These are phyloP conservation scores for Hyphopichia khmerensis DNA, from an alignment of 1,139 yeast genomes.

Conservation along the genomic window DNA sequence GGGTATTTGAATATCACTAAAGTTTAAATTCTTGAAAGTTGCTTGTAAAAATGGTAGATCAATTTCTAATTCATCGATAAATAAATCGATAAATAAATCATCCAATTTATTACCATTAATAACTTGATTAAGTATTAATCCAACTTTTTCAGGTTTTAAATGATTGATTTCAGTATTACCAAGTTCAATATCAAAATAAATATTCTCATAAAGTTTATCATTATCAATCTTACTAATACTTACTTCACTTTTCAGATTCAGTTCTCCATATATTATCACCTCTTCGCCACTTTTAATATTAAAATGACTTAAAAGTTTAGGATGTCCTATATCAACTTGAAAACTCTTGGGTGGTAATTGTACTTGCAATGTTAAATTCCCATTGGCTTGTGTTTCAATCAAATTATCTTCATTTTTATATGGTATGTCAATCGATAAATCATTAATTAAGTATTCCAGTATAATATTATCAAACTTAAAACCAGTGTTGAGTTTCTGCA, in stretches of 20 bases:
- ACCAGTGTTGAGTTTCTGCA: background rate
- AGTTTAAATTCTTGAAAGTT: conserved; percentile 15
- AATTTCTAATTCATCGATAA: conserved; percentile 17
- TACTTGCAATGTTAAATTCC: background rate
- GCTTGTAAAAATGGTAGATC: conserved; percentile 20
- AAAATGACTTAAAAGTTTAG: conserved; percentile 14
- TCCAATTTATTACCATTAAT: conserved; percentile 7
- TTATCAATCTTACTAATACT: conserved; percentile 3
- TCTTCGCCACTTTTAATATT: conserved; percentile 6
- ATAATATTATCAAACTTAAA: background rate
- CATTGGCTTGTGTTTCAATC: background rate
- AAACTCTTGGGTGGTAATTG: conserved; percentile 4
- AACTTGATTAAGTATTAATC: conserved; percentile 13
- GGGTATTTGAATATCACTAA: conserved; percentile 1
- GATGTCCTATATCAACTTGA: conserved; percentile 13
- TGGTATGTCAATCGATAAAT: conserved; percentile 1
- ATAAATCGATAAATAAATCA: conserved; percentile 13
- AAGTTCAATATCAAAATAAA: conserved; percentile 10
- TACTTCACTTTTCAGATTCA: conserved; percentile 11
- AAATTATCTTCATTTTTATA: background rate
- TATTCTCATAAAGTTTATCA: conserved; percentile 1
- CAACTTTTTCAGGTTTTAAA: conserved; percentile 13
- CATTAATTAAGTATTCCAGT: background rate
- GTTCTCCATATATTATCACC: conserved; percentile 9
- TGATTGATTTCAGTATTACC: conserved; percentile 12